Evolutionary conservation across 306 rosid species (phyloP).

Genomic region (Trifolium pratense): DNA sequence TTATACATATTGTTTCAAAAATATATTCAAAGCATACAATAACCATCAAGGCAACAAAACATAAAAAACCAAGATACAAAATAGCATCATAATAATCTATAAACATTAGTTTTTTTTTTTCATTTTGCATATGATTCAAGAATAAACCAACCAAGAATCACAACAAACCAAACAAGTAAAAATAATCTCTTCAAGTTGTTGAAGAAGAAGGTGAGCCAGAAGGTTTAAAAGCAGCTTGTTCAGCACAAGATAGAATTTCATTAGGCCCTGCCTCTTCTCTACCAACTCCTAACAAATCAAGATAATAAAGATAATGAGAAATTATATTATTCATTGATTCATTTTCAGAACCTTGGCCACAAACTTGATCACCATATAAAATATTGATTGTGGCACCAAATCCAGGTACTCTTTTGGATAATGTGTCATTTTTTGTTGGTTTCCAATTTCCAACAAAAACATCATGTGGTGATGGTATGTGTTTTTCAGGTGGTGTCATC

Average conservation of each 20-base stretch:
- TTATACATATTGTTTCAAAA: constrained; percentile 40
- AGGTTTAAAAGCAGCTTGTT: constrained; percentile 67
- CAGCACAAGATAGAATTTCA: constrained; percentile 77
- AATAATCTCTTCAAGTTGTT: constrained; percentile 41
- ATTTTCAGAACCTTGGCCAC: constrained; percentile 70
- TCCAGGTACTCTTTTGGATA: constrained; percentile 80
- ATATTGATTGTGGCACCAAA: constrained; percentile 88
- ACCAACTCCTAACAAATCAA: constrained; percentile 76
- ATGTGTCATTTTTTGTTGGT: constrained; percentile 90
- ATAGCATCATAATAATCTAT: constrained; percentile 23
- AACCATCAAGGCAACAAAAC: not conserved
- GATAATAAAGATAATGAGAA: constrained; percentile 85
- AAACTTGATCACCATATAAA: constrained; percentile 68
- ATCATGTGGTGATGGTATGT: constrained; percentile 86
- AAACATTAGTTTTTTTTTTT: constrained; percentile 15
- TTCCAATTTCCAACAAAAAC: constrained; percentile 86
- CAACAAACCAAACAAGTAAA: constrained; percentile 18
- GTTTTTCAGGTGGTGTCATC: constrained; percentile 84
- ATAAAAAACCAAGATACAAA: constrained; percentile 11
- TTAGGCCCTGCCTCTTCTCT: constrained; percentile 84
- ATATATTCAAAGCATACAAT: constrained; percentile 24
- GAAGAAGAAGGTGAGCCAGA: constrained; percentile 58
- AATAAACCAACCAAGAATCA: constrained; percentile 34
- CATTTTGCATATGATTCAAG: constrained; percentile 36
- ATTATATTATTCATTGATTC: constrained; percentile 79